Conservation (phyloP, 129 eudicot species). For the Oenanthe sinensis region DNA sequence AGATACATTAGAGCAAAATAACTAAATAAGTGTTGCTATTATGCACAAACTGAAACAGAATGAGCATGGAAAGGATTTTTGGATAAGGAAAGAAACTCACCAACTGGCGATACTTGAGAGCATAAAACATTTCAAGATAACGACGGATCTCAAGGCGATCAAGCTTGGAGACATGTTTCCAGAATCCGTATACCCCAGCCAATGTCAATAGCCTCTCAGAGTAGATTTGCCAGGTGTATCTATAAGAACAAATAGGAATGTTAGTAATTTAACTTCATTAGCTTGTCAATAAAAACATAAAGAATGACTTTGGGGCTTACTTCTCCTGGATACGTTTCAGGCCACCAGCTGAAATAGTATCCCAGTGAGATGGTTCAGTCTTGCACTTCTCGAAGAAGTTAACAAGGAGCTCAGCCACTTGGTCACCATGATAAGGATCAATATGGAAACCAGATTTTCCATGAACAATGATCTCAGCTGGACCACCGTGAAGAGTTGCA, state of each 20-base stretch:
- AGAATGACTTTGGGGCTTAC: slow-evolving; percentile 22
- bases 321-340: slow-evolving; percentile 61
- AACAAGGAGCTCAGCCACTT: slow-evolving; percentile 46
- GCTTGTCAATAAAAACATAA: not conserved
- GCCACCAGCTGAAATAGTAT: slow-evolving; percentile 46
- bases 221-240: slow-evolving; percentile 77
- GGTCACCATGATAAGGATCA: slow-evolving; percentile 77
- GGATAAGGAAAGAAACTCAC: slow-evolving; percentile 15
- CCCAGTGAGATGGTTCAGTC: slow-evolving; percentile 62
- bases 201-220: slow-evolving; percentile 61
- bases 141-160: slow-evolving; percentile 63
- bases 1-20: not conserved
- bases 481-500: slow-evolving; percentile 69
- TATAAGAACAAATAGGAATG: slow-evolving; percentile 1
- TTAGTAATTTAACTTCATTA: not conserved
- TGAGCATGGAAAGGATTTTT: not conserved
- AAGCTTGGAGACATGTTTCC: slow-evolving; percentile 62
- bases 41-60: not conserved
- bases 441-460: slow-evolving; percentile 79
- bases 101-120: slow-evolving; percentile 55
- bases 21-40: not conserved
- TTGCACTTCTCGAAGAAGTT: slow-evolving; percentile 55
- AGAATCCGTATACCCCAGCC: slow-evolving; percentile 68
- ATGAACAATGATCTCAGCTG: slow-evolving; percentile 67
- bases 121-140: slow-evolving; percentile 71